Evolutionary conservation across 2,329 filamentous ascomycete genomes (phyloP), one percentile per base, ranked within the genome.

Genomic region (Juglanconis juglandina): DNA sequence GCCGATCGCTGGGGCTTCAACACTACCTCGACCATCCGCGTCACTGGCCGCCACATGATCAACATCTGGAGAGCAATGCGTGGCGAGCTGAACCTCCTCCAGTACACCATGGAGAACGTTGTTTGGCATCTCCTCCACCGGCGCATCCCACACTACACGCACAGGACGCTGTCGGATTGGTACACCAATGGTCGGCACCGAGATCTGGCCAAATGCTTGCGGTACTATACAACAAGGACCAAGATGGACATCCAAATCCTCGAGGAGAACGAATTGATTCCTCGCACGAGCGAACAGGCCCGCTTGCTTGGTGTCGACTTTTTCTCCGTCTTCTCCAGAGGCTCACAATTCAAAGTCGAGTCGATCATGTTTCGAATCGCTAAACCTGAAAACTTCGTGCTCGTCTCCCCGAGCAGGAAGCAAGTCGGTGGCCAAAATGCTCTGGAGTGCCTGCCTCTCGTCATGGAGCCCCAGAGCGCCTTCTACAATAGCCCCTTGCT

Each of bases 361-460:
- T 97, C 94, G 1, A 87, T 97, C 68, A 98, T 99, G 95, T 97
- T 98, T 69, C 87, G 95, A 48, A 97, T 99, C 67, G 94, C 95
- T 48, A 99, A 99, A 72, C 93, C 95, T 0, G 95, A 99, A 72
- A 96, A 95, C 67, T 96, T 95, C 68, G 79, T 98, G 7, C 81
- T 99, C 1, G 85, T 96, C 1, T 98, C 93, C 6, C 95, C 95
- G 0, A 96, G 89, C 72, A 85, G 88, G 64, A 94, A 92, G 72
- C 95, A 99, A 72, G 94, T 98, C 1, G 94, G 93, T 3, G 86
- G 88, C 33, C 95, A 99, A 70, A 98, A 98, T 70, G 93, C 95
- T 1, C 81, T 98, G 0, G 95, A 98, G 71, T 98, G 95, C 70
- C 77, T 98, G 14, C 95, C 95, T 0, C 79, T 99, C 11, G 95